Percentiles rank a stretch among this genome's conserved stretches.
Evolutionary conservation across 768 basidiomycete genomes (phyloP).

Genomic region (Chlorophyllum brunneum): DNA sequence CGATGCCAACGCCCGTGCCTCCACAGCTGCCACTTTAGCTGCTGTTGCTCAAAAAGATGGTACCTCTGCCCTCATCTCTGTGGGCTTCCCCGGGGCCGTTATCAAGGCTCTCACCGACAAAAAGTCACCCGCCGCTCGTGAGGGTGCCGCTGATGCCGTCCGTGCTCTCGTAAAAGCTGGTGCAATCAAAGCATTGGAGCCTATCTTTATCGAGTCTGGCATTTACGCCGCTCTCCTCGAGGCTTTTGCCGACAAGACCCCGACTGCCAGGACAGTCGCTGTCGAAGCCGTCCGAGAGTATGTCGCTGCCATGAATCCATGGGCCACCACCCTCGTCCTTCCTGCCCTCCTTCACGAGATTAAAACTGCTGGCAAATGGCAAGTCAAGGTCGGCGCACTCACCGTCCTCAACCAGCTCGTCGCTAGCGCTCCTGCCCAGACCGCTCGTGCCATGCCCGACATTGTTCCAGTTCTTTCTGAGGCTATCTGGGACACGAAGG

Average conservation of each 20-base stretch:
- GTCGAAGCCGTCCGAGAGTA: slow-evolving; percentile 78
- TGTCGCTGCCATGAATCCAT: slow-evolving; percentile 79
- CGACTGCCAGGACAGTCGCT: slow-evolving; percentile 80
- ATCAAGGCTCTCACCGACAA: slow-evolving; percentile 91
- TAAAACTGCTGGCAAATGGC: slow-evolving; percentile 97
- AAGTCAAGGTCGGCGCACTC: slow-evolving; percentile 88
- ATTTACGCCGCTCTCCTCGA: slow-evolving; percentile 86
- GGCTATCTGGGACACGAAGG: slow-evolving; percentile 98
- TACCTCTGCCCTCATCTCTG: slow-evolving; percentile 66
- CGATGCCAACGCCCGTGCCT: slow-evolving; percentile 79
- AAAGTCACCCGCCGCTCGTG: slow-evolving; percentile 89
- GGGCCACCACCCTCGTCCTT: slow-evolving; percentile 80
- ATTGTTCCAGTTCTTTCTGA: slow-evolving; percentile 93
- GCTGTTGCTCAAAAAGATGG: slow-evolving; percentile 81
- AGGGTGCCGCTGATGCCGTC: slow-evolving; percentile 79
- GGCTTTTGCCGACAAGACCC: slow-evolving; percentile 92
- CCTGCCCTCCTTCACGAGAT: slow-evolving; percentile 89
- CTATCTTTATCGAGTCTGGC: slow-evolving; percentile 82
- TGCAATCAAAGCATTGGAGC: slow-evolving; percentile 80
- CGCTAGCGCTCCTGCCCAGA: slow-evolving; percentile 75
- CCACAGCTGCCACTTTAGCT: slow-evolving; percentile 67
- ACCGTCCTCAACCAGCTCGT: slow-evolving; percentile 85
- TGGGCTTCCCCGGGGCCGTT: slow-evolving; percentile 68
- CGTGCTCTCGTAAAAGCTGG: slow-evolving; percentile 62
- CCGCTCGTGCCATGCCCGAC: slow-evolving; percentile 86